phyloP scores from a whole-genome alignment of 305 asterid genomes.

The Coffea humblotiana region DNA sequence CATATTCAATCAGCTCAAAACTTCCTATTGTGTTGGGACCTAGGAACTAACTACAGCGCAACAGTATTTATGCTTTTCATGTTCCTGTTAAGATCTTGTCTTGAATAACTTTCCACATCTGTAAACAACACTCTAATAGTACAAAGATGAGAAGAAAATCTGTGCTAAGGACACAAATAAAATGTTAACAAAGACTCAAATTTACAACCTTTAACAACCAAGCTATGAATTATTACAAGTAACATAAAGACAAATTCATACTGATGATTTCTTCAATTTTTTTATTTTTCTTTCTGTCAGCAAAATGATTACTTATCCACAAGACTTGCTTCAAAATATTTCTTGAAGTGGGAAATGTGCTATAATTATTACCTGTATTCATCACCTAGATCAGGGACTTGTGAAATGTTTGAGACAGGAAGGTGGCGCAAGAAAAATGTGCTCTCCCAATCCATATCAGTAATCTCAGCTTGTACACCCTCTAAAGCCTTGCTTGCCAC shows the following conservation, averaged over 20 bases:
- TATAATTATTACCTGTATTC: conserved; percentile 45
- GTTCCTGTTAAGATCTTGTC: no score
- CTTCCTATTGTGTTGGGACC: not conserved
- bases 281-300: not conserved
- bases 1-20: not conserved
- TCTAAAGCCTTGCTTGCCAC: conserved; percentile 64
- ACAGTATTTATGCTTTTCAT: no score
- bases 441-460: conserved; percentile 82
- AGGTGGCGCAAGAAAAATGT: conserved; percentile 75
- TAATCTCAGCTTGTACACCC: conserved; percentile 55
- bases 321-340: not conserved
- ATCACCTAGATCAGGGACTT: conserved; percentile 61
- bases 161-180: no score
- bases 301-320: not conserved
- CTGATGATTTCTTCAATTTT: no score
- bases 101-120: no score
- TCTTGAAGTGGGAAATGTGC: not conserved
- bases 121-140: no score
- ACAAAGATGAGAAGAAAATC: no score
- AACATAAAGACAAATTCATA: no score
- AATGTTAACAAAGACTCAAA: no score
- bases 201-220: no score
- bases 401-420: conserved; percentile 60
- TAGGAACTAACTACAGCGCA: not conserved
- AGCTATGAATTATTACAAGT: no score